phyloP scores from a whole-genome alignment of 768 basidiomycete genomes.

The Dictyophora rubrovolvata region DNA sequence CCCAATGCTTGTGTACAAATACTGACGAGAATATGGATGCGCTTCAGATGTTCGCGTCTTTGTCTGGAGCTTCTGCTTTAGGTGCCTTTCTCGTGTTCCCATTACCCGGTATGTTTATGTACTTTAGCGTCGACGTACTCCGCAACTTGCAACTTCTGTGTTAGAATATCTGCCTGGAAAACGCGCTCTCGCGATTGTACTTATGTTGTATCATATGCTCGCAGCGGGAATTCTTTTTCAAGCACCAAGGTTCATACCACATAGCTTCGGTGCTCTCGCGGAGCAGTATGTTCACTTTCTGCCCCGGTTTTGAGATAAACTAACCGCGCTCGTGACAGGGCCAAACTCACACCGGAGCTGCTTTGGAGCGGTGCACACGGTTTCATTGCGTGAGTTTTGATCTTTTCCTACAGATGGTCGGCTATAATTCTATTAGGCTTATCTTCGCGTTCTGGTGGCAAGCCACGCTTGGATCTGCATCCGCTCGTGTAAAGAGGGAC shows the following conservation, averaged over 20 bases:
- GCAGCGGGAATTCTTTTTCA: slow-evolving; percentile 67
- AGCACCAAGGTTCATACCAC: slow-evolving; percentile 71
- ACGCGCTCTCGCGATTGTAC: slow-evolving; percentile 66
- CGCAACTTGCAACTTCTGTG: not conserved
- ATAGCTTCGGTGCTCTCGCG: slow-evolving; percentile 47
- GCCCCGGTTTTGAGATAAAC: not conserved
- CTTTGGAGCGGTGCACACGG: slow-evolving; percentile 70
- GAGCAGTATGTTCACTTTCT: slow-evolving; percentile 42
- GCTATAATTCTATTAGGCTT: slow-evolving; percentile 24
- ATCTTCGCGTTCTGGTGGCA: slow-evolving; percentile 81
- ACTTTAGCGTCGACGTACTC: not conserved
- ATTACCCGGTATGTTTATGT: slow-evolving; percentile 52
- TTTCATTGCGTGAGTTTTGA: slow-evolving; percentile 31
- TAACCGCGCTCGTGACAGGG: slow-evolving; percentile 24
- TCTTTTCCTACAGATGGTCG: not conserved
- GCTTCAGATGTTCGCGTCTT: slow-evolving; percentile 55
- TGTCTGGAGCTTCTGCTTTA: slow-evolving; percentile 52
- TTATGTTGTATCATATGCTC: slow-evolving; percentile 67
- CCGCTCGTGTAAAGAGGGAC: not conserved
- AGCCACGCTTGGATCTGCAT: slow-evolving; percentile 37
- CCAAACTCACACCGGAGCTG: slow-evolving; percentile 58
- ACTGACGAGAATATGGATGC: not conserved
- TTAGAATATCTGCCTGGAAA: slow-evolving; percentile 79
- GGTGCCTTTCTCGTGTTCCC: slow-evolving; percentile 52
- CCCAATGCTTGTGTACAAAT: not conserved